A percentile compares a stretch with the other conserved stretches of the same genome.
These are phyloP conservation scores for Nemania sp. DNA, from an alignment of 2,329 filamentous ascomycete genomes.

Conservation along the genomic window DNA sequence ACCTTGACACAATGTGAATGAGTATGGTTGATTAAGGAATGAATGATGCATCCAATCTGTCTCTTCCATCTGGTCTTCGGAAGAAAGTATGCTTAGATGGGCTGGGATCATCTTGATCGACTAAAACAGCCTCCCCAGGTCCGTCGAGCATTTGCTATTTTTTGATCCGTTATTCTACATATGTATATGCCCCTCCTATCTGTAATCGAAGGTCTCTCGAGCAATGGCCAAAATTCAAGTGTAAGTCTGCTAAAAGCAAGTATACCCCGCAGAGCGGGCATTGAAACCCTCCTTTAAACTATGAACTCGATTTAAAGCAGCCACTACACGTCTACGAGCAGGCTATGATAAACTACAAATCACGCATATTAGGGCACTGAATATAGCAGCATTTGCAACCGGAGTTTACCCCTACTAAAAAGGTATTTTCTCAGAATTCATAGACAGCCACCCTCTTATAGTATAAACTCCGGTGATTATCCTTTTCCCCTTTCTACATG, in stretches of 20 bases:
- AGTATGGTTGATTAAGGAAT: neutral
- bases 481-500: slow-evolving; percentile 34
- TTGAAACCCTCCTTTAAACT: too few relatives aligned
- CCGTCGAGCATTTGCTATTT: slow-evolving; percentile 1
- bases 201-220: neutral
- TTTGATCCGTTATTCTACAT: neutral
- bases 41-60: neutral
- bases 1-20: neutral
- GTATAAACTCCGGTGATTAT: slow-evolving; percentile 27
- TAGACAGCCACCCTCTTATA: slow-evolving; percentile 35
- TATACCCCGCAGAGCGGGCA: too few relatives aligned
- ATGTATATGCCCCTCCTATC: too few relatives aligned
- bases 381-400: slow-evolving; percentile 30
- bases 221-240: neutral
- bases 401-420: slow-evolving; percentile 26
- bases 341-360: neutral
- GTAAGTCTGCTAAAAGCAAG: too few relatives aligned
- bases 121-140: neutral
- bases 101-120: slow-evolving; percentile 9
- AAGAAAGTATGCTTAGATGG: neutral
- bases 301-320: neutral
- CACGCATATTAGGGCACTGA: slow-evolving; percentile 6
- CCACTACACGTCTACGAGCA: neutral
- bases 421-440: slow-evolving; percentile 37
- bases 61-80: neutral